A percentile compares a stretch with the other conserved stretches of the same genome.
Evolutionary conservation across 768 basidiomycete species (phyloP).

Genomic region (Strobilomyces dryophilus): DNA sequence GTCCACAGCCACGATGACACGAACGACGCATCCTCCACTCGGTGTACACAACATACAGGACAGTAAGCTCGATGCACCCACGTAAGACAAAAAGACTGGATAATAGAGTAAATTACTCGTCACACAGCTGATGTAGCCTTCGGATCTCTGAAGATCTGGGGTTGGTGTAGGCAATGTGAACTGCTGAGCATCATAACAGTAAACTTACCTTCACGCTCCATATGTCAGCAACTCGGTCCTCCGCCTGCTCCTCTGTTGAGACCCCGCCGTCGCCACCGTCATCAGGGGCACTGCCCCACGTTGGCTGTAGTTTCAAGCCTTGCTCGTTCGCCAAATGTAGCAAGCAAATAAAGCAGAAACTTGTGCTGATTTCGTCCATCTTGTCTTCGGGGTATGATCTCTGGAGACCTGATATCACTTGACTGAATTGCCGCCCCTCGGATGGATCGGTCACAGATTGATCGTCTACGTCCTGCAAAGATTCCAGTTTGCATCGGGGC

Average conservation of each 20-base stretch:
- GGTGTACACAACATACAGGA: conserved; percentile 8
- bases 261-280: conserved; percentile 34
- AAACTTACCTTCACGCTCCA: conserved; percentile 68
- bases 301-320: conserved; percentile 76
- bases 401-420: conserved; percentile 80
- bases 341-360: conserved; percentile 98
- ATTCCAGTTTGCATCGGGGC: background rate
- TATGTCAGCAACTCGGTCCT: conserved; percentile 59
- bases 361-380: conserved; percentile 97
- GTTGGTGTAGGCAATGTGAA: background rate
- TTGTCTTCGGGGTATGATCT: conserved; percentile 86
- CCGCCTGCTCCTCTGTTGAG: conserved; percentile 31
- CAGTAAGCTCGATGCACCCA: conserved; percentile 3
- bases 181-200: background rate
- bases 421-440: conserved; percentile 67
- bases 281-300: conserved; percentile 34
- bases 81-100: background rate
- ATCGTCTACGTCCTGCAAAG: conserved; percentile 50
- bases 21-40: no score
- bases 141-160: conserved; percentile 45
- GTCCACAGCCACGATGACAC: no score
- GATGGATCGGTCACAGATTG: conserved; percentile 53
- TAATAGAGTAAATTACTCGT: conserved; percentile 23
- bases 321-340: conserved; percentile 96
- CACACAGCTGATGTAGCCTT: conserved; percentile 27